phyloP scores from a whole-genome alignment of 306 rosid genomes.

The Cicer pinnatifidum region DNA sequence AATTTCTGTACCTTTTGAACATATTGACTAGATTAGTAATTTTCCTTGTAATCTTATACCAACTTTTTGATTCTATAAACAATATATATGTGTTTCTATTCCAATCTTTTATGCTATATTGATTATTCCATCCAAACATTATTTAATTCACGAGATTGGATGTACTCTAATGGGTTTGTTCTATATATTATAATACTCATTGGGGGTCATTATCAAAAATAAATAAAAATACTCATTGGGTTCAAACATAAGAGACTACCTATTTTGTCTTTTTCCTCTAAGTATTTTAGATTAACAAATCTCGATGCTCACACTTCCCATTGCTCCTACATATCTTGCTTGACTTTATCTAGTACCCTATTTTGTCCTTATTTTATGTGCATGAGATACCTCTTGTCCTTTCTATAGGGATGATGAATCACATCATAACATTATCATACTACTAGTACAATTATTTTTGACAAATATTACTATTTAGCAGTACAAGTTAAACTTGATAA shows the following conservation, averaged over 20 bases:
- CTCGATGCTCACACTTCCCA: constrained; percentile 54
- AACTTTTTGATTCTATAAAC: constrained; percentile 50
- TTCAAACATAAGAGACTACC: constrained; percentile 58
- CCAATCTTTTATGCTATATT: constrained; percentile 53
- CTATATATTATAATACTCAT: constrained; percentile 9
- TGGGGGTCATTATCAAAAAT: constrained; percentile 11
- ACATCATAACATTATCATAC: not conserved
- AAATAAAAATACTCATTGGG: constrained; percentile 1
- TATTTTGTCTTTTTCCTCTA: constrained; percentile 56
- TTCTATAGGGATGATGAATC: constrained; percentile 5
- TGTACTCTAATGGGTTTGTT: constrained; percentile 36
- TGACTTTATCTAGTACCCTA: constrained; percentile 43
- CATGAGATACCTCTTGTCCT: constrained; percentile 52
- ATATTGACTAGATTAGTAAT: constrained; percentile 48
- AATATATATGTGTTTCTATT: constrained; percentile 70
- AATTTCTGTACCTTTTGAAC: constrained; percentile 56
- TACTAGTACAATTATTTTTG: not conserved
- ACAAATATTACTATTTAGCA: not conserved
- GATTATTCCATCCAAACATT: constrained; percentile 7
- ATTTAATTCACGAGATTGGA: constrained; percentile 42
- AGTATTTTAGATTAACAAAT: constrained; percentile 48
- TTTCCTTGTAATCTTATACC: constrained; percentile 47
- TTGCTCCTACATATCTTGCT: constrained; percentile 48
- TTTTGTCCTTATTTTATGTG: constrained; percentile 52
- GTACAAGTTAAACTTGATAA: not conserved